Evolutionary conservation across 2,329 filamentous ascomycete genomes (phyloP).

Genomic region (Talaromyces sp.): DNA sequence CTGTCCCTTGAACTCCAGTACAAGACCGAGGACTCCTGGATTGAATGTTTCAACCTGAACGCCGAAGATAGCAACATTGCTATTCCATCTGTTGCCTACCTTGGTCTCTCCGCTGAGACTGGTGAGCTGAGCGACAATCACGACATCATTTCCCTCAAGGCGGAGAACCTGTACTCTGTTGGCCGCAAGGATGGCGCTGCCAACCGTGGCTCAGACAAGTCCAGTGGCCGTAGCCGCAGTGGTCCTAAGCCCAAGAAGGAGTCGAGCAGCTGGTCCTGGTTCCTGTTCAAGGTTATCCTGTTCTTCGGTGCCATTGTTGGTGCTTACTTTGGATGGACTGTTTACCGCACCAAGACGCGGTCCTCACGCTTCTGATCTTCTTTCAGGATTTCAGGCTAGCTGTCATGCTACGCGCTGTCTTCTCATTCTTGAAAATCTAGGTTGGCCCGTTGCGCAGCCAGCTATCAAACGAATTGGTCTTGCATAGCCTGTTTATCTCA

Average conservation of each 20-base stretch:
- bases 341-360: conserved; percentile 69
- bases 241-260: conserved; percentile 25
- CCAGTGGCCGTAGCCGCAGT: conserved; percentile 28
- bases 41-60: conserved; percentile 76
- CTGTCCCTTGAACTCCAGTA: conserved; percentile 92
- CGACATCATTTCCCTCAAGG: conserved; percentile 85
- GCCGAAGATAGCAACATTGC: conserved; percentile 67
- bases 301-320: conserved; percentile 71
- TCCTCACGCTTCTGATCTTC: conserved; percentile 38
- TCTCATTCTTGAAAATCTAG: conserved; percentile 9
- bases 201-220: conserved; percentile 29
- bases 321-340: conserved; percentile 82
- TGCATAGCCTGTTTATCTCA: conserved; percentile 27
- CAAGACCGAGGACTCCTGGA: conserved; percentile 87
- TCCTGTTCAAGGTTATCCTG: conserved; percentile 79
- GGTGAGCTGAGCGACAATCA: conserved; percentile 97
- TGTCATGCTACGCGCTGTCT: background rate
- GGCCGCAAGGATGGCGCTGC: conserved; percentile 45
- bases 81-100: conserved; percentile 72
- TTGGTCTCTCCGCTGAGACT: conserved; percentile 73
- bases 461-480: conserved; percentile 20
- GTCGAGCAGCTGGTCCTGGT: conserved; percentile 65
- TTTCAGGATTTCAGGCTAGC: background rate
- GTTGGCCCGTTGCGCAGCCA: conserved; percentile 9
- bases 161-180: conserved; percentile 77